Conservation (phyloP, 768 basidiomycete genomes). For the Boletus barrowsii region DNA sequence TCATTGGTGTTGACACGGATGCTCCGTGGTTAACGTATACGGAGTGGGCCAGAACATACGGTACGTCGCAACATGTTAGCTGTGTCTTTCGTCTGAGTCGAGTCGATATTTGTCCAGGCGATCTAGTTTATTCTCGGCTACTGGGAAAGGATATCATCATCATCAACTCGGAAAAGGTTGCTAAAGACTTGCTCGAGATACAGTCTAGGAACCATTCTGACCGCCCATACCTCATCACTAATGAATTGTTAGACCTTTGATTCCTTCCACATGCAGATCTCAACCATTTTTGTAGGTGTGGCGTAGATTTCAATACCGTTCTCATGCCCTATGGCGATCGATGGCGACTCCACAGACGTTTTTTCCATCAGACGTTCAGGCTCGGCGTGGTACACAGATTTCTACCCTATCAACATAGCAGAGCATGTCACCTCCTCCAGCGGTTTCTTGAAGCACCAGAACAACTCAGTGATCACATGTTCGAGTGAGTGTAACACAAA, state of each 20-base stretch:
- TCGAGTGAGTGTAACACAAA: neutral
- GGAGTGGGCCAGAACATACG: neutral
- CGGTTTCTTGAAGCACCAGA: neutral
- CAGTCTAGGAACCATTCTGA: neutral
- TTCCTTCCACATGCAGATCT: no score
- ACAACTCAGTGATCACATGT: neutral
- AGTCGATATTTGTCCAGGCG: neutral
- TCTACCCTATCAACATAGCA: neutral
- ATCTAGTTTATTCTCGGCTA: neutral
- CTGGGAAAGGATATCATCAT: neutral
- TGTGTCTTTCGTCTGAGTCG: neutral
- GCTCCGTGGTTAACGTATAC: neutral
- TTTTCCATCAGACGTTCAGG: neutral
- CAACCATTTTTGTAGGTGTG: neutral
- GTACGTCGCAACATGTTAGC: neutral
- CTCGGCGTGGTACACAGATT: neutral
- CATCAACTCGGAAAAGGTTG: neutral
- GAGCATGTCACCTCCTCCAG: neutral
- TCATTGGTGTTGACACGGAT: neutral
- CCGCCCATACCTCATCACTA: neutral
- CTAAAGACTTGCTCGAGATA: neutral
- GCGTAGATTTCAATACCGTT: neutral
- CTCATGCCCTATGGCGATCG: neutral
- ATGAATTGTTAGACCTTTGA: neutral
- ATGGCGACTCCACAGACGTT: neutral